Percentiles rank a stretch among this genome's conserved stretches.
Conservation (phyloP, 768 basidiomycete genomes). For the Bullera alba region DNA sequence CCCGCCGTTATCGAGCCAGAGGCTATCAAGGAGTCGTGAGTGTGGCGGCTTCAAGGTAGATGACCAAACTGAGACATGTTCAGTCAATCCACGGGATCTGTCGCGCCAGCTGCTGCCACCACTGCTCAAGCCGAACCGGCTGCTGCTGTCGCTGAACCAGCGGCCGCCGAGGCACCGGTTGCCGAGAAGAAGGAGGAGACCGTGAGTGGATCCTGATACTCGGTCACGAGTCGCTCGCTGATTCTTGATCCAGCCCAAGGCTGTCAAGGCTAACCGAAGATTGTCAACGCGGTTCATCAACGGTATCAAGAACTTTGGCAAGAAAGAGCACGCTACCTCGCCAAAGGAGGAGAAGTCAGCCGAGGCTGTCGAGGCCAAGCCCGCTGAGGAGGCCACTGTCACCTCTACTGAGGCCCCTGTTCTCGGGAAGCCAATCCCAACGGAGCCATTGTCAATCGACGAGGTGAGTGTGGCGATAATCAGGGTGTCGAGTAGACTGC, state of each 20-base stretch:
- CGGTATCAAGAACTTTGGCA: constrained; percentile 61
- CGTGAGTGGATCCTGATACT: constrained; percentile 44
- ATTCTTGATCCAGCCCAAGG: constrained; percentile 28
- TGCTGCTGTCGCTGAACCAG: neutral
- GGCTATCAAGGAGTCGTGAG: constrained; percentile 63
- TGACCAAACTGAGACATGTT: constrained; percentile 4
- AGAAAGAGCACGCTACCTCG: constrained; percentile 24
- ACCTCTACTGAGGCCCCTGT: constrained; percentile 81
- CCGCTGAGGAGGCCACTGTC: constrained; percentile 1
- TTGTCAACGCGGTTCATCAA: constrained; percentile 74
- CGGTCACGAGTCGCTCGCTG: neutral
- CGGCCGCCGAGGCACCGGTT: constrained; percentile 1
- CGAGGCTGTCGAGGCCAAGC: constrained; percentile 39
- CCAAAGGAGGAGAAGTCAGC: constrained; percentile 43
- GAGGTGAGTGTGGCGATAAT: constrained; percentile 36
- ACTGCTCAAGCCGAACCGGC: constrained; percentile 48
- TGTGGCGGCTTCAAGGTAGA: constrained; percentile 7
- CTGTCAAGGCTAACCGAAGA: constrained; percentile 67
- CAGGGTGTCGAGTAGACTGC: too few relatives aligned
- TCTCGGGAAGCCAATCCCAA: constrained; percentile 72
- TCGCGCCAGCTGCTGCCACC: constrained; percentile 47
- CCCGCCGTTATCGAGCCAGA: constrained; percentile 13
- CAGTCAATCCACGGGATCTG: constrained; percentile 43
- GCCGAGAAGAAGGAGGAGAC: constrained; percentile 54
- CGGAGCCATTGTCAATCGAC: constrained; percentile 67